Percentiles rank a stretch among this genome's conserved stretches.
Evolutionary conservation across 148 eudicot genomes (phyloP).

Genomic region (Agrostemma githago): DNA sequence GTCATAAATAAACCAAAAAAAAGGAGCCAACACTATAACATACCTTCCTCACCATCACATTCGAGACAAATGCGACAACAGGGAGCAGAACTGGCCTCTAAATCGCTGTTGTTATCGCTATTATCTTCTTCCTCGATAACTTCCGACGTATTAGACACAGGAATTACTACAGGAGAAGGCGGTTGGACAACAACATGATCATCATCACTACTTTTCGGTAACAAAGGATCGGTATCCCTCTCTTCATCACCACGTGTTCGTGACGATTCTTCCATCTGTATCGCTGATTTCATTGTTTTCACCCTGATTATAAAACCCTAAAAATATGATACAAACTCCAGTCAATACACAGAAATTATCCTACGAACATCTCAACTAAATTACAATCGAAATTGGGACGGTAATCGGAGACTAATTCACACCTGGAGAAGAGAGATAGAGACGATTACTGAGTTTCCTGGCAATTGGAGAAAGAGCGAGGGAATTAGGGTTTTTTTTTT

Average conservation of each 20-base stretch:
- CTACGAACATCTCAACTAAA: neutral
- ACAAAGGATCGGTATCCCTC: constrained; percentile 15
- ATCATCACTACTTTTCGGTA: constrained; percentile 12
- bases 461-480: neutral
- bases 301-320: constrained; percentile 1
- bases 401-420: neutral
- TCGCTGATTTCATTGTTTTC: neutral
- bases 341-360: neutral
- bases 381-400: neutral
- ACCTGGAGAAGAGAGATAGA: neutral
- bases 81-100: constrained; percentile 54
- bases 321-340: neutral
- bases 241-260: neutral
- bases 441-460: neutral
- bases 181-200: constrained; percentile 13
- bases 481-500: neutral
- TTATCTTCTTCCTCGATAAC: constrained; percentile 34
- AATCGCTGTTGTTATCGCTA: constrained; percentile 36
- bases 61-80: constrained; percentile 86
- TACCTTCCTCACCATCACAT: constrained; percentile 64
- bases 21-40: neutral
- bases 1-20: neutral
- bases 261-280: constrained; percentile 17
- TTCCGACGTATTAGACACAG: constrained; percentile 3
- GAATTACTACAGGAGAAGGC: constrained; percentile 17